Base-by-base conservation (phyloP, 2,329 filamentous ascomycete genomes). In the Botryotinia globosa region DNA sequence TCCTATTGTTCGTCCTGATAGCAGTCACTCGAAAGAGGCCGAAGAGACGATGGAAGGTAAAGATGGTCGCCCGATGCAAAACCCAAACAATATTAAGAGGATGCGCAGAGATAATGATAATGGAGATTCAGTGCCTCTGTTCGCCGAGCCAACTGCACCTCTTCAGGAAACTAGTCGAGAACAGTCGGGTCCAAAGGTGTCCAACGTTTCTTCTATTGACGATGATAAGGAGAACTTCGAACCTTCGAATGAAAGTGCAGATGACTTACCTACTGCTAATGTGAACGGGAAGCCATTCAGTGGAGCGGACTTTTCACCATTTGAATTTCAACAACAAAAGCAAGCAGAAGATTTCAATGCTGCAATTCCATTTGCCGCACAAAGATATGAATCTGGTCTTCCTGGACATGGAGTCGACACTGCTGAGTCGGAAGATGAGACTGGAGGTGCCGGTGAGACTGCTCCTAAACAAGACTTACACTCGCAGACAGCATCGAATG, bases 61-160 rank as follows among this genome's bases (percentile, higher is more conserved):
- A 4, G 86, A 90, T 74, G 90, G 90, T 25, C 88, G 89, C 39
- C 82, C 87, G 32, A 85, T 85, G n/a, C 89, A 92, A 75, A 85
- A 85, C 72, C 88, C 91, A 73, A 89, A 89, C 34, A 89, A 93
- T 58, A 85, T 90, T 79, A 98, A 97, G 85, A 90, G 94, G 80
- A 89, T 89, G 75, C 89, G 90, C 76, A 89, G 88, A 73, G 86
- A 83, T 63, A 87, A 85, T 29, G 88, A 87, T 69, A 90, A 92
- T 78, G 91, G 88, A 29, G 90, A 97, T 77, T 88, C 91, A 67
- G 89, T 95, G 37, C 91, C 92, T 34, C 85, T 89, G 69, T 97
- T 97, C 81, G 93, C 93, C 14, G 85, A 88, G 69, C 86, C 85
- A 22, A 83, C 83, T 39, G 80, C 78, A 76, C 79, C 81, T 22